Percentiles rank a stretch among this genome's conserved stretches.
Conservation (phyloP, 495 filamentous ascomycete genomes). For the Lasiosphaeriaceae sp. region DNA sequence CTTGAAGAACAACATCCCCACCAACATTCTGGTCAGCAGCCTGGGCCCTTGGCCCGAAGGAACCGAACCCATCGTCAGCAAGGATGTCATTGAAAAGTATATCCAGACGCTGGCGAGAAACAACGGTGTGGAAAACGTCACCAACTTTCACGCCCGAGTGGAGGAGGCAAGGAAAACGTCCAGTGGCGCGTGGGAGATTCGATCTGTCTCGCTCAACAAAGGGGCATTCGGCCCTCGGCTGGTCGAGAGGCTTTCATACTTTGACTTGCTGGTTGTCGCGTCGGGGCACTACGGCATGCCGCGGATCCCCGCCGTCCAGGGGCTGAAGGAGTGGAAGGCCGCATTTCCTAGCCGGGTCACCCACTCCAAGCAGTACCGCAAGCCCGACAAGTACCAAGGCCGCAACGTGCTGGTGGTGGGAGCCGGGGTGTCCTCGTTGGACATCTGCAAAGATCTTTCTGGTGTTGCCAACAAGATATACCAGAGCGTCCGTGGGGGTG, state of each 20-base stretch:
- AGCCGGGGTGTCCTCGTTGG: conserved; percentile 56
- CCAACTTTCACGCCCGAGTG: conserved; percentile 55
- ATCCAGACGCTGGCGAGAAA: conserved; percentile 53
- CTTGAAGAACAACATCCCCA: conserved; percentile 63
- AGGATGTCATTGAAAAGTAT: conserved; percentile 53
- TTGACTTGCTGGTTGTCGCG: conserved; percentile 55
- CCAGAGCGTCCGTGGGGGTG: conserved; percentile 56
- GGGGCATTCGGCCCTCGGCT: conserved; percentile 9
- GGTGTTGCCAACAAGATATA: conserved; percentile 48
- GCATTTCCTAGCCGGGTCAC: conserved; percentile 47
- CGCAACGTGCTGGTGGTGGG: conserved; percentile 59
- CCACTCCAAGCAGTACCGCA: conserved; percentile 61
- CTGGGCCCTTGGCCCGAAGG: conserved; percentile 58
- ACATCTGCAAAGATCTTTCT: conserved; percentile 56
- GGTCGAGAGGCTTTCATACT: conserved; percentile 31
- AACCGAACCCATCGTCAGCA: conserved; percentile 53
- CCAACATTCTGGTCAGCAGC: conserved; percentile 54
- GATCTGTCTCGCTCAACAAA: conserved; percentile 35
- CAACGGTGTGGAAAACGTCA: conserved; percentile 45
- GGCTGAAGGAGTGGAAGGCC: conserved; percentile 49
- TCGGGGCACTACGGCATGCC: conserved; percentile 58
- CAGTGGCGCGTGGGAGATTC: conserved; percentile 47
- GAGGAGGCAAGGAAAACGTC: conserved; percentile 45
- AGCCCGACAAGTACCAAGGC: conserved; percentile 38
- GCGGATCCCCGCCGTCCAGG: conserved; percentile 52